Evolutionary conservation across 345 rosid species (phyloP).

Genomic region (Citrus unshiu): DNA sequence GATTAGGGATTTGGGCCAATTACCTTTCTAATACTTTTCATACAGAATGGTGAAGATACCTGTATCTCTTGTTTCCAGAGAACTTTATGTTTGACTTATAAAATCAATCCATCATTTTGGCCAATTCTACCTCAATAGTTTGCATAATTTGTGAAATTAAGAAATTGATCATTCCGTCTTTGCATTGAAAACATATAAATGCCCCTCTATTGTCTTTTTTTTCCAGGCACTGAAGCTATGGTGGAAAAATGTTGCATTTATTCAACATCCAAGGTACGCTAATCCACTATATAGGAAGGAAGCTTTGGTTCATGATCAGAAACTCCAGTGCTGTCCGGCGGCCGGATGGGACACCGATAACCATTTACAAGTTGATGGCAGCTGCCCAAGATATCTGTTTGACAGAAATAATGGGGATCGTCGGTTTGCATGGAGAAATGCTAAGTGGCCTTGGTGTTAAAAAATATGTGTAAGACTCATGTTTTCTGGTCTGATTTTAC

Average conservation of each 20-base stretch:
- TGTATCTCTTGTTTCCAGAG: not conserved
- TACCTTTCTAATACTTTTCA: not conserved
- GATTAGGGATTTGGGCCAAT: not conserved
- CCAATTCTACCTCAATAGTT: not conserved
- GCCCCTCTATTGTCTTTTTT: not conserved
- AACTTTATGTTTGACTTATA: not conserved
- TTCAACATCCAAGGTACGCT: constrained; percentile 72
- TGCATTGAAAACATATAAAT: not conserved
- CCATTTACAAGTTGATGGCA: constrained; percentile 14
- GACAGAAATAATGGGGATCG: constrained; percentile 26
- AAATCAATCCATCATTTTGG: not conserved
- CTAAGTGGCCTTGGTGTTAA: constrained; percentile 93
- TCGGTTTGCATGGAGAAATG: constrained; percentile 80
- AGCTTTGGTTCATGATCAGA: constrained; percentile 46
- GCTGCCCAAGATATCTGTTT: constrained; percentile 4
- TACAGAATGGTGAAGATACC: not conserved
- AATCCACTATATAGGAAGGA: constrained; percentile 64
- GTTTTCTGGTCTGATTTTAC: not conserved
- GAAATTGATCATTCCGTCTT: not conserved
- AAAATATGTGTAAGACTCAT: not conserved
- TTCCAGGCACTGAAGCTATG: constrained; percentile 78
- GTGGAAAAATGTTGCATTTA: constrained; percentile 78
- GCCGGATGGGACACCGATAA: constrained; percentile 16
- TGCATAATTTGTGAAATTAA: not conserved
- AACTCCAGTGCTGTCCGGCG: constrained; percentile 42